These are phyloP conservation scores for Omphalea diandra DNA, from an alignment of 441 rosid species.

Conservation along the genomic window DNA sequence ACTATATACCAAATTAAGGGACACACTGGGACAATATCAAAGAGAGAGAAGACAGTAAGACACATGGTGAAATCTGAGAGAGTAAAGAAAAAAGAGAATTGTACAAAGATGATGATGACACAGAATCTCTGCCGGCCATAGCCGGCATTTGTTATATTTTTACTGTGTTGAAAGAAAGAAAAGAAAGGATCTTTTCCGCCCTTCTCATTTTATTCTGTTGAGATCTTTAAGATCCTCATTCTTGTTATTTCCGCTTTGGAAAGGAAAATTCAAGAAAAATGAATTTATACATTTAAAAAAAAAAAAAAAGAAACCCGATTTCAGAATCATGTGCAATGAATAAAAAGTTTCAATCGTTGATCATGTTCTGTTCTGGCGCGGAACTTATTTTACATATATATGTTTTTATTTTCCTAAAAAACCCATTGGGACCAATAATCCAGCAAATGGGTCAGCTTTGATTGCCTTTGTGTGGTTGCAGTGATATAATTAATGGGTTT, in stretches of 20 bases:
- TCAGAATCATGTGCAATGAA: neutral
- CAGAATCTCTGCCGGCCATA: conserved; percentile 20
- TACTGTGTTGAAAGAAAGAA: neutral
- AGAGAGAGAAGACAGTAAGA: neutral
- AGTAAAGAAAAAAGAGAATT: neutral
- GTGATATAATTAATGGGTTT: neutral
- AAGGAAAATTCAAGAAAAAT: neutral
- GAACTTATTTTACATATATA: neutral
- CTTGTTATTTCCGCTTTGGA: neutral
- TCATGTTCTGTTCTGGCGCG: neutral
- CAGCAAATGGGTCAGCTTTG: neutral
- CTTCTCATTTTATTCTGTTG: neutral
- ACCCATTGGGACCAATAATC: neutral
- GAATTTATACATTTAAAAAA: too few relatives aligned
- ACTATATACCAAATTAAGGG: neutral
- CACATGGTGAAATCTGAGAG: conserved; percentile 2
- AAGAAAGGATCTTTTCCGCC: neutral
- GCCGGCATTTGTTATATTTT: conserved; percentile 15
- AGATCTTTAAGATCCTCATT: neutral
- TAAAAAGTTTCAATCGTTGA: neutral
- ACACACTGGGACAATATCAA: neutral
- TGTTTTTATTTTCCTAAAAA: neutral
- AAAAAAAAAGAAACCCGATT: too few relatives aligned
- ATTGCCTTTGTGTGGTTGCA: neutral
- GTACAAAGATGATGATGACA: neutral